Evolutionary conservation across 305 asterid genomes (phyloP), one percentile per base, ranked within the genome.

Genomic region (Nicotiana rustica): DNA sequence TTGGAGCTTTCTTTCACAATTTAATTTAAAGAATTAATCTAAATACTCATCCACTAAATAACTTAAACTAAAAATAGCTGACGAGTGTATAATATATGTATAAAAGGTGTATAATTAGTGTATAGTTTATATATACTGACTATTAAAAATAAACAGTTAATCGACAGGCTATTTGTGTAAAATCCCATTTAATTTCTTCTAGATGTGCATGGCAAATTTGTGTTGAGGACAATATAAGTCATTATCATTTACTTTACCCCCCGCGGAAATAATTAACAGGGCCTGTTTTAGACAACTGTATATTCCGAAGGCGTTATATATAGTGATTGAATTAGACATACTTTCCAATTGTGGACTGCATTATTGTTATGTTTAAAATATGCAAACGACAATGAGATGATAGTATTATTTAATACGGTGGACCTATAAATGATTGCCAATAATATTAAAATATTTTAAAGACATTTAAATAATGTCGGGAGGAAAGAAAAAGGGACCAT

Each of bases 141-240:
- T 36, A 6, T 36, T 36, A 41, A 41, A 41, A 6, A 6, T 38
- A 7, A 38, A 38, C 8, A 38, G 10, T 41, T 41, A 41, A 44
- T 8, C 0, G 49, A 5, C 2, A 1, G 49, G 9, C 49, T 41
- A 41, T 7, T 41, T 41, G 10, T 41, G 10, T 41, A 41, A 41
- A 41, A 41, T 41, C 1, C 49, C 49, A 41, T 41, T 41, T 41
- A 41, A 41, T 41, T 49, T 73, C 8, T 21, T 31, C 35, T 21
- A 75, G 79, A 44, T 70, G 36, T 3, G 9, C 13, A 70, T 12
- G 31, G 1, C 77, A 38, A 9, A 68, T 70, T 18, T 44, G 15
- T 47, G 60, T 44, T 47, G 21, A 71, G 47, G 41, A 73, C 62
- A 7, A 71, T 71, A 13, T 71, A 13, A 75, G 49, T 75, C n/a